phyloP scores from a whole-genome alignment of 2,329 filamentous ascomycete species.

The Lecanoromycetidae sp. region DNA sequence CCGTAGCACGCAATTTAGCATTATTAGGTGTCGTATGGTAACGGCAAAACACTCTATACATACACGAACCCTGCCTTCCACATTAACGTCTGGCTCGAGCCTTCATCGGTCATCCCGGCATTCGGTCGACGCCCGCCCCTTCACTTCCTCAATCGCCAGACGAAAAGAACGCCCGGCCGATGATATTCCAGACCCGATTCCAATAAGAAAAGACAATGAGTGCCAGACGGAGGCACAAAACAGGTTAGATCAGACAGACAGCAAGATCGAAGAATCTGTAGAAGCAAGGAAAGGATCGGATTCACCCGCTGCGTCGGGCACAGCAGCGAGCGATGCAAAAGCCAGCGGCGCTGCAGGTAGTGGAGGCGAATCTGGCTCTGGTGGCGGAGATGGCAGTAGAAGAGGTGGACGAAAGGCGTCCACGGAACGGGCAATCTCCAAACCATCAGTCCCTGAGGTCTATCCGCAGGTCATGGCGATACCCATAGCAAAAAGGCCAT shows the following conservation, averaged over 20 bases:
- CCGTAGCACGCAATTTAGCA: constrained; percentile 36
- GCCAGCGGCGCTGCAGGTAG: constrained; percentile 45
- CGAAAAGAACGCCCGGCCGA: constrained; percentile 47
- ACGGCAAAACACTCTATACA: constrained; percentile 17
- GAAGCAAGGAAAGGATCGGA: constrained; percentile 39
- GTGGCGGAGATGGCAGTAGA: constrained; percentile 46
- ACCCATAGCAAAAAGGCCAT: constrained; percentile 79
- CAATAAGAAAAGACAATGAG: constrained; percentile 31
- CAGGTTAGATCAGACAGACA: constrained; percentile 28
- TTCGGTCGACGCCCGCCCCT: constrained; percentile 26
- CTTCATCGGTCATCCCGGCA: constrained; percentile 13
- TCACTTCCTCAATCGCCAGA: constrained; percentile 36
- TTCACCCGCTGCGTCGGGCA: constrained; percentile 29
- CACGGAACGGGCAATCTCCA: constrained; percentile 65
- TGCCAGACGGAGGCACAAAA: constrained; percentile 38
- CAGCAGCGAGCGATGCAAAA: constrained; percentile 31
- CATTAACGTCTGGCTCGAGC: not conserved
- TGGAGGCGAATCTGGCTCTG: constrained; percentile 30
- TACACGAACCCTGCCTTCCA: constrained; percentile 14
- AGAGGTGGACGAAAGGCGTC: constrained; percentile 58
- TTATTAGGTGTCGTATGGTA: constrained; percentile 21
- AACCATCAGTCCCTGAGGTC: constrained; percentile 81
- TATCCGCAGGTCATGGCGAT: constrained; percentile 98
- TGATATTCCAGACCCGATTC: constrained; percentile 25
- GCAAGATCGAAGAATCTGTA: constrained; percentile 28